Conservation (phyloP, 2,329 filamentous ascomycete genomes). For the Alternaria gansuensis region DNA sequence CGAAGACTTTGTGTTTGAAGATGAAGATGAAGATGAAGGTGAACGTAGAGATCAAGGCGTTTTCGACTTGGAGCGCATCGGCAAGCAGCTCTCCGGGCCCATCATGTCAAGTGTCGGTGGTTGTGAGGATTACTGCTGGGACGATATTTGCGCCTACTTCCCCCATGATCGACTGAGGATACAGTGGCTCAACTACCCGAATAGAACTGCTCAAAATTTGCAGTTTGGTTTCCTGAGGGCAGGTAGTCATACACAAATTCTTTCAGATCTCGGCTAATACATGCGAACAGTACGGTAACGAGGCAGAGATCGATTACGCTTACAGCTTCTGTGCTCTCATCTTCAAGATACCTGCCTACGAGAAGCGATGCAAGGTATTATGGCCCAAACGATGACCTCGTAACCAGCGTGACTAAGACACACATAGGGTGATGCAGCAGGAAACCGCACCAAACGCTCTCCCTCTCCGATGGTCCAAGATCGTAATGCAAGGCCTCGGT, state of each 20-base stretch:
- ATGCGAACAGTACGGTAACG: constrained; percentile 30
- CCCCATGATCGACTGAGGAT: background rate
- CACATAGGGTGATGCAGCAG: fast-evolving
- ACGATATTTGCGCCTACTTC: background rate
- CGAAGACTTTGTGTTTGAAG: no score
- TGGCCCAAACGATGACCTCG: background rate
- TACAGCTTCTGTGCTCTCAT: constrained; percentile 30
- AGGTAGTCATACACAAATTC: background rate
- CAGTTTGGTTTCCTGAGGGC: constrained; percentile 15
- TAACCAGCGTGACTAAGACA: background rate
- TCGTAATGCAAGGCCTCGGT: no score
- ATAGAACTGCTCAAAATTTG: background rate
- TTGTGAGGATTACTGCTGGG: background rate
- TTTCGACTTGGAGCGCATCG: background rate
- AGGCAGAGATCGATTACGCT: constrained; percentile 6
- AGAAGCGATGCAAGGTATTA: constrained; percentile 3
- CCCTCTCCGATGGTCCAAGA: no score
- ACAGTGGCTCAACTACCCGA: background rate
- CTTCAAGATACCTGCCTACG: constrained; percentile 20
- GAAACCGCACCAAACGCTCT: no score
- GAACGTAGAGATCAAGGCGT: background rate
- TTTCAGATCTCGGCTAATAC: background rate
- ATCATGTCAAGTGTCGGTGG: background rate
- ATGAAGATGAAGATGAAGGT: background rate
- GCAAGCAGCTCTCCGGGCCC: background rate